Evolutionary conservation across 768 basidiomycete species (phyloP), one percentile per base, ranked within the genome.

Genomic region (Leucocoprinus sp.): DNA sequence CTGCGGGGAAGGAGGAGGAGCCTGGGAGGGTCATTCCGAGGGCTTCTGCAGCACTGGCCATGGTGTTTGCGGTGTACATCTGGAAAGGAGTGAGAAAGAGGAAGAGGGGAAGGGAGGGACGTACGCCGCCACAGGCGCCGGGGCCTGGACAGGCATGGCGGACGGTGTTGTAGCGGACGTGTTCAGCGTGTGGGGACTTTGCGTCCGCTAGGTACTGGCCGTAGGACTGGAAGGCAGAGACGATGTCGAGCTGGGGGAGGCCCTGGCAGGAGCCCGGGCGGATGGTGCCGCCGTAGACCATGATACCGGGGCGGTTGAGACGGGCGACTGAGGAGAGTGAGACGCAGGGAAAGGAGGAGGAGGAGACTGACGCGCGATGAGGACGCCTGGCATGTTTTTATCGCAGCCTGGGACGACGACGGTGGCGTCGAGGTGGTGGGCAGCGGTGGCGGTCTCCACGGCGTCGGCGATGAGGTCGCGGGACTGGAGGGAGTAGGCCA

Each of bases 331-430:
- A 9, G 31, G 29, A 37, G 27, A 19, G 37, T 37, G 35, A 43
- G 36, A 42, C 29, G 42, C 37, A 31, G 22, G 18, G 36, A 17
- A 34, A 31, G 1, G 28, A 23, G 27, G 56, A 43, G 17, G 22
- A 28, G 42, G 6, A 41, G 17, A 40, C 87, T 67, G 57, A 91
- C 89, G 78, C 38, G 92, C 96, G 77, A 99, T 99, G 55, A 97
- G 71, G 28, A 96, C 93, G 50, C 96, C 96, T n/a, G 96, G 96
- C 95, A 99, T 98, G 68, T 99, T 99, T 70, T 99, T 99, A 71
- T 99, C 95, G 60, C 92, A 98, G 31, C 93, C 96, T 17, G 96
- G 96, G 43, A 99, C 74, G 49, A 91, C 92, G 29, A 97, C 91
- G 86, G 96, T 89, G 31, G 92, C 96, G 57, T 98, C 96, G 11